phyloP scores from a whole-genome alignment of 2,329 filamentous ascomycete genomes.

The Incumbomyces lentus region DNA sequence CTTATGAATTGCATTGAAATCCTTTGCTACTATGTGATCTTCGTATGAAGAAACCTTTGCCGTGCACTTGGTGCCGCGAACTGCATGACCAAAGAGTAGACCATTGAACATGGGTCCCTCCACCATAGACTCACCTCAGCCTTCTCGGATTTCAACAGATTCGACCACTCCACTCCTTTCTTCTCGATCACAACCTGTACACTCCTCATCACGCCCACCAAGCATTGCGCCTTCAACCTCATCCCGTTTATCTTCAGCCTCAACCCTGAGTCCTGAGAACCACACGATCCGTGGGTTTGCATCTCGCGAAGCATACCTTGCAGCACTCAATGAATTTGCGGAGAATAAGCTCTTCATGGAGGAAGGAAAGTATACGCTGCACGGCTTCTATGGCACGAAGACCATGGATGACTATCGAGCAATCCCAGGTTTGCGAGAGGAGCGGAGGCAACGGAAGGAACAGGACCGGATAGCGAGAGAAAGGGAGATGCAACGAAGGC shows the following conservation, averaged over 20 bases:
- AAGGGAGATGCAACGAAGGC: conserved; percentile 2
- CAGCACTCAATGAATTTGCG: conserved; percentile 4
- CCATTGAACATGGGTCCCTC: too few relatives aligned
- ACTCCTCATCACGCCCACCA: neutral
- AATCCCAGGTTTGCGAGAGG: neutral
- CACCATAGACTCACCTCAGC: too few relatives aligned
- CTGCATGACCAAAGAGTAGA: too few relatives aligned
- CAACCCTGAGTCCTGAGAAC: neutral
- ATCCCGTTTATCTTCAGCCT: neutral
- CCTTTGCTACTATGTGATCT: too few relatives aligned
- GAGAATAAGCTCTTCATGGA: conserved; percentile 3
- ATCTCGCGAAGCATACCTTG: conserved; percentile 2
- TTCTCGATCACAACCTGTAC: neutral
- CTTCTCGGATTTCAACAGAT: neutral
- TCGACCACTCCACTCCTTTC: neutral
- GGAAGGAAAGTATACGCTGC: neutral
- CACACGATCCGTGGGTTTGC: neutral
- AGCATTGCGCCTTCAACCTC: neutral
- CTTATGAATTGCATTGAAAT: too few relatives aligned
- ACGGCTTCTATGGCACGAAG: neutral
- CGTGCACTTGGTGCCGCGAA: too few relatives aligned
- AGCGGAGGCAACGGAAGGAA: conserved; percentile 5
- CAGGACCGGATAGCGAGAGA: neutral
- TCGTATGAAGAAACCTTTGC: too few relatives aligned
- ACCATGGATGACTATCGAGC: neutral